Evolutionary conservation across 2,329 filamentous ascomycete species (phyloP), one percentile per base, ranked within the genome.

Genomic region (Didymella segeticola): DNA sequence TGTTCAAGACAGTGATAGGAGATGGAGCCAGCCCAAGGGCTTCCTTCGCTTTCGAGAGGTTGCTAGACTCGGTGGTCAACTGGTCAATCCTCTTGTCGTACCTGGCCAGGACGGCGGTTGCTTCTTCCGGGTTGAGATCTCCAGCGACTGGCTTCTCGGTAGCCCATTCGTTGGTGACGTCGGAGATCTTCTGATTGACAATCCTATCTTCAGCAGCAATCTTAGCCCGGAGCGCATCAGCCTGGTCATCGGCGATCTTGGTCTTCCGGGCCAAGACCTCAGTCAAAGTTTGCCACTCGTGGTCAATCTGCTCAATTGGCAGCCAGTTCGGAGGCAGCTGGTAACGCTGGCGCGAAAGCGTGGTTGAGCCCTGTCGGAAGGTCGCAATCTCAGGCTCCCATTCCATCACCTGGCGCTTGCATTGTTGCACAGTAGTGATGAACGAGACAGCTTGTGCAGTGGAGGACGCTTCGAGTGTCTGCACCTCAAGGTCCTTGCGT

Each of bases 401-500:
- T 4, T 89, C 80, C 75, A 92, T 93, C 45, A 96, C 93, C 72
- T 96, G 96, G 43, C 92, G 88, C 79, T 96, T 96, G 79, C 92
- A 97, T 69, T 91, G 91, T 77, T 99, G 95, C 5, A 99, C 95
- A 47, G 93, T 93, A 0, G 96, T 99, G 71, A 99, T 99, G 77
- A 99, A 99, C 30, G 95, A 91, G 4, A 99, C 96, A 20, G 96
- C 95, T 72, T 98, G 93, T 0, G 93, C 93, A 4, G 95, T 99
- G 1, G 95, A 98, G 4, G 91, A 93, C 17, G 93, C 91, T 73
- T 98, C 93, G 36, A 98, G 85, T 22, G 91, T 93, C 71, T 97
- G 93, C 29, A 89, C 85, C 76, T 99, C 96, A 11, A 99, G 83
- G 64, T 97, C 91, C 63, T 89, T 89, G 20, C 93, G 86, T 9